Conservation (phyloP, 1,139 yeast species). For the Blastobotrys ciferrii region DNA sequence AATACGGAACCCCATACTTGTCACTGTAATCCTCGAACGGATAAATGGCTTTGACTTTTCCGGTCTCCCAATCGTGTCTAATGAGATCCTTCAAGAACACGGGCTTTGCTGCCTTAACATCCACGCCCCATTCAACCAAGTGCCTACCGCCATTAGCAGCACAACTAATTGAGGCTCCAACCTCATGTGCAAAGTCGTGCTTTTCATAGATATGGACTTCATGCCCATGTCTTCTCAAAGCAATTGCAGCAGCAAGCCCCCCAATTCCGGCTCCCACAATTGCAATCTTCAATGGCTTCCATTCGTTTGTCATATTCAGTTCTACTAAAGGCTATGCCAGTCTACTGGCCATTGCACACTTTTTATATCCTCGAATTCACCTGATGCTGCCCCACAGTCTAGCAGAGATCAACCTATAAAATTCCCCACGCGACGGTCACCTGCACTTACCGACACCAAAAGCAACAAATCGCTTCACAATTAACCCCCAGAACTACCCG, state of each 20-base stretch:
- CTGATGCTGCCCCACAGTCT: too few relatives aligned
- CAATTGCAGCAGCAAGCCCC: constrained; percentile 11
- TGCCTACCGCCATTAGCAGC: constrained; percentile 39
- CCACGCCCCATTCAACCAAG: constrained; percentile 33
- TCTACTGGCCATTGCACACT: too few relatives aligned
- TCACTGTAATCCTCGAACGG: constrained; percentile 17
- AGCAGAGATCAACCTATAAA: too few relatives aligned
- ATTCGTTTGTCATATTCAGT: neutral
- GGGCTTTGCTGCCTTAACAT: constrained; percentile 29
- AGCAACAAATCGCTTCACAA: too few relatives aligned
- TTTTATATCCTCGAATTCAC: too few relatives aligned
- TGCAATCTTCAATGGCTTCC: constrained; percentile 4
- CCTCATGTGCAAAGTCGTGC: constrained; percentile 37
- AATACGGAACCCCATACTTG: constrained; percentile 23
- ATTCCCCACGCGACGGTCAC: too few relatives aligned
- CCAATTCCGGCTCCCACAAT: constrained; percentile 16
- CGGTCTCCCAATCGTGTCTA: constrained; percentile 18
- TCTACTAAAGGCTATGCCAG: too few relatives aligned
- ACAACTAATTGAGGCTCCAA: constrained; percentile 44
- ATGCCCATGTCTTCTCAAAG: constrained; percentile 7
- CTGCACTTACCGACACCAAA: too few relatives aligned
- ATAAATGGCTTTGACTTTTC: constrained; percentile 13
- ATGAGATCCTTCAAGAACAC: constrained; percentile 30
- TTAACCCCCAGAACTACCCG: too few relatives aligned
- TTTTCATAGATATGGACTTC: neutral